Evolutionary conservation across 495 filamentous ascomycete genomes (phyloP).

Genomic region (Melanomma pulvis-pyrius): DNA sequence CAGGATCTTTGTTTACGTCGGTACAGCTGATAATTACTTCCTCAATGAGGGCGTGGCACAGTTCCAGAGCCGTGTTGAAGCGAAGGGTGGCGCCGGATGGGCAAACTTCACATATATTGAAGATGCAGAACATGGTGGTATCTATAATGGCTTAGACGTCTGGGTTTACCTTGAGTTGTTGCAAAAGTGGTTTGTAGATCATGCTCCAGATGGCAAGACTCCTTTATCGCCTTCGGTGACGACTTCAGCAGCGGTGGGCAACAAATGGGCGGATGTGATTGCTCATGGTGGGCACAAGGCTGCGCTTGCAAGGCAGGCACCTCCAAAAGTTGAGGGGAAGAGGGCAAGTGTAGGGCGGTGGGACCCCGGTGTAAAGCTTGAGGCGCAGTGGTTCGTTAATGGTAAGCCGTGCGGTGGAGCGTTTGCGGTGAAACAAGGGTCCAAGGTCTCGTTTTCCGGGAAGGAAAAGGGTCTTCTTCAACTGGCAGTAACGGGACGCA

Average conservation of each 20-base stretch:
- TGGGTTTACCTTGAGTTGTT: constrained; percentile 34
- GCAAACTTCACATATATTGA: constrained; percentile 31
- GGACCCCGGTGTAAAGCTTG: constrained; percentile 33
- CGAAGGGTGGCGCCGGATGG: constrained; percentile 30
- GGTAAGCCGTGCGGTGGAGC: constrained; percentile 10
- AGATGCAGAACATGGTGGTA: constrained; percentile 26
- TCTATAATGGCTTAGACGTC: constrained; percentile 13
- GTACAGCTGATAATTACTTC: constrained; percentile 32
- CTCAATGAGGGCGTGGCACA: constrained; percentile 34
- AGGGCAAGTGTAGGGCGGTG: constrained; percentile 21
- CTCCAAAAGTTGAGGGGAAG: constrained; percentile 7
- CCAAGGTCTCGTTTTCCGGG: background rate
- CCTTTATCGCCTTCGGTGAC: constrained; percentile 18
- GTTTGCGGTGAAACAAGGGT: constrained; percentile 24
- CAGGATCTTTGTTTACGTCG: constrained; percentile 35
- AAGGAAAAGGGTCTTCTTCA: too few species aligned
- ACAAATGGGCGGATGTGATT: constrained; percentile 27
- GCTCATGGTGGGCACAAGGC: constrained; percentile 26
- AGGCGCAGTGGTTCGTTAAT: constrained; percentile 33
- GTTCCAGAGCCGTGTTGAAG: constrained; percentile 19
- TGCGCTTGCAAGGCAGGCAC: constrained; percentile 25
- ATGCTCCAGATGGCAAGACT: constrained; percentile 30
- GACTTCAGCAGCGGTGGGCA: constrained; percentile 8
- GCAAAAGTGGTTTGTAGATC: constrained; percentile 21
- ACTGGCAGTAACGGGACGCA: too few species aligned